A percentile compares a stretch with the other conserved stretches of the same genome.
These are phyloP conservation scores for Naganishia albida DNA, from an alignment of 1,284 basidiomycete species.

Conservation along the genomic window DNA sequence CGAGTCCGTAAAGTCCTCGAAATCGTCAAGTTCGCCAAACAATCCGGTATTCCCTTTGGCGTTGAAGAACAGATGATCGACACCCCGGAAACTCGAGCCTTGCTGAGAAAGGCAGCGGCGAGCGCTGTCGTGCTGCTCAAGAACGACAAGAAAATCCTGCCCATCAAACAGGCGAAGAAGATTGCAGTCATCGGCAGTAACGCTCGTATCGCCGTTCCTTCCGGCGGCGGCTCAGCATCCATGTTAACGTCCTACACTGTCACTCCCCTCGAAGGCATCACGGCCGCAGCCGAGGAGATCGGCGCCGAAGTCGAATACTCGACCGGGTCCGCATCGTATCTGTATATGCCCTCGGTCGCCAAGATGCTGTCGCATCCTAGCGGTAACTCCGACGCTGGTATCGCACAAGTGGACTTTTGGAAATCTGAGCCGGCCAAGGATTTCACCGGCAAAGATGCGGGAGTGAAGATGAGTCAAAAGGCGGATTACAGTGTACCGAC, in stretches of 20 bases:
- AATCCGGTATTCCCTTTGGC: conserved; percentile 38
- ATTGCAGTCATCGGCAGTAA: conserved; percentile 59
- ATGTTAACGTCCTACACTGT: conserved; percentile 59
- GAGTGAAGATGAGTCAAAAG: conserved; percentile 23
- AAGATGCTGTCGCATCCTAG: conserved; percentile 31
- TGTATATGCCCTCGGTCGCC: conserved; percentile 37
- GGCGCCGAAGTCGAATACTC: conserved; percentile 37
- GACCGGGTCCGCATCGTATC: conserved; percentile 36
- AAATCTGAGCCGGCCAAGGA: conserved; percentile 28
- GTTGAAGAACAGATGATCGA: conserved; percentile 56
- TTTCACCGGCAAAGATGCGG: conserved; percentile 28
- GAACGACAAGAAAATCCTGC: conserved; percentile 61
- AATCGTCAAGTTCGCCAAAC: conserved; percentile 34
- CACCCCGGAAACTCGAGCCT: conserved; percentile 56
- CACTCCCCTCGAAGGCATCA: conserved; percentile 64
- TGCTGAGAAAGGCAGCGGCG: conserved; percentile 63
- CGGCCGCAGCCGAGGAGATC: conserved; percentile 34
- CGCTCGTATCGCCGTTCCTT: conserved; percentile 57
- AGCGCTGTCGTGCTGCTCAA: conserved; percentile 70
- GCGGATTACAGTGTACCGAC: conserved; percentile 25
- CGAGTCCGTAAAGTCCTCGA: conserved; percentile 63
- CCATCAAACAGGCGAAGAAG: conserved; percentile 52
- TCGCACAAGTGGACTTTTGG: conserved; percentile 34
- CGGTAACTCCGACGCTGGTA: conserved; percentile 14
- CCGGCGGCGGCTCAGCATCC: conserved; percentile 60